These are phyloP conservation scores for Phytophthora agathidicida DNA, from an alignment of 352 stramenopile species.

Conservation along the genomic window DNA sequence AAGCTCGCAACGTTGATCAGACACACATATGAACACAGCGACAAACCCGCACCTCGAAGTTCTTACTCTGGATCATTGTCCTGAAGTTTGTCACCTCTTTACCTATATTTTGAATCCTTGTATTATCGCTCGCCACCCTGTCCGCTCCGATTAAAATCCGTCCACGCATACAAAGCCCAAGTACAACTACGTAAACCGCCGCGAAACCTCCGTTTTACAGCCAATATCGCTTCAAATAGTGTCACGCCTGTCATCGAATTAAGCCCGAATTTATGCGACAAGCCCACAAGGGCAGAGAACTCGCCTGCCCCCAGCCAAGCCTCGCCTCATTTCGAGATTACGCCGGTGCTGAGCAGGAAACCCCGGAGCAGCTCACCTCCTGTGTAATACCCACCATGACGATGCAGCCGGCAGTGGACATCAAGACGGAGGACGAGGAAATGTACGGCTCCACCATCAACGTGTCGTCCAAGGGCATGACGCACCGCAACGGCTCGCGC, in stretches of 20 bases:
- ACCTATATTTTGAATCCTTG: constrained; percentile 14
- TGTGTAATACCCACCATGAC: too few species aligned
- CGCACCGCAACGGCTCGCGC: constrained; percentile 39
- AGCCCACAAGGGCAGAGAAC: background rate
- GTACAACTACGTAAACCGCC: background rate
- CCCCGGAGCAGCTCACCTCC: background rate
- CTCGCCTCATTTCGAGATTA: constrained; percentile 37
- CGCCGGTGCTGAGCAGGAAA: constrained; percentile 4
- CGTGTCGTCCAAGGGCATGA: constrained; percentile 29
- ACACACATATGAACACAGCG: background rate
- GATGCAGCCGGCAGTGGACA: constrained; percentile 16
- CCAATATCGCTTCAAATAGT: background rate
- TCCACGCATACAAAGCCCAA: background rate
- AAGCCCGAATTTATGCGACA: constrained; percentile 23
- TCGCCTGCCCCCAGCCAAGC: background rate
- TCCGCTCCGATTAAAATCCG: background rate
- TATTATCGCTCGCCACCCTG: background rate
- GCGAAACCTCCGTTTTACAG: constrained; percentile 2
- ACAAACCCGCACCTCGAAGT: background rate
- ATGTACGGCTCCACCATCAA: constrained; percentile 33
- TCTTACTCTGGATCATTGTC: too few species aligned
- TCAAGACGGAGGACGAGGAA: constrained; percentile 14
- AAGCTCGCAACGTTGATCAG: background rate
- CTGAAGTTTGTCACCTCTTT: too few species aligned
- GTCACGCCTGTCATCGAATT: constrained; percentile 2